A percentile compares a stretch with the other conserved stretches of the same genome.
phyloP scores from a whole-genome alignment of 2,329 filamentous ascomycete genomes.

The Fonsecaea pugnacius region DNA sequence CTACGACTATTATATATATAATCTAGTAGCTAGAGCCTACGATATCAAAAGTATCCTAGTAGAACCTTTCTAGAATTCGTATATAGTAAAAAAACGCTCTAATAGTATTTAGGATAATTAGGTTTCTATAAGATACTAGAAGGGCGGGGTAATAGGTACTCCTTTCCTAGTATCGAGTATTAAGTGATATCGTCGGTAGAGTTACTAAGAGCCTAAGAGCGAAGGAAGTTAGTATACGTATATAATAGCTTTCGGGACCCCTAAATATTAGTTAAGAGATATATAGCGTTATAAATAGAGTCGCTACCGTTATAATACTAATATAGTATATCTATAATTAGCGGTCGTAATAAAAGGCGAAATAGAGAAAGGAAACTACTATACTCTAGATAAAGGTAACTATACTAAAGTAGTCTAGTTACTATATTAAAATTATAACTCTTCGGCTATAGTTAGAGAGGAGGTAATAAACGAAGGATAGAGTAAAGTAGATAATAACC shows the following conservation, averaged over 20 bases:
- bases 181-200: conserved; percentile 17
- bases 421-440: too few species aligned
- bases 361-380: too few species aligned
- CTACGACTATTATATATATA: conserved; percentile 3
- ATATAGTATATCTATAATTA: conserved; percentile 3
- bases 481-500: too few species aligned
- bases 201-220: conserved; percentile 13
- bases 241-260: conserved; percentile 13
- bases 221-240: conserved; percentile 11
- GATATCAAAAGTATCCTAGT: conserved; percentile 14
- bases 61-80: conserved; percentile 16
- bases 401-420: too few species aligned
- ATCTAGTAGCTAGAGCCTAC: conserved; percentile 10
- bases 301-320: conserved; percentile 12
- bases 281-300: conserved; percentile 9
- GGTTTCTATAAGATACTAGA: conserved; percentile 14
- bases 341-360: too few species aligned
- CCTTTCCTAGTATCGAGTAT: conserved; percentile 16
- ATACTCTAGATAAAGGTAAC: too few species aligned
- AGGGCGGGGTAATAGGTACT: conserved; percentile 11
- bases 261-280: conserved; percentile 15
- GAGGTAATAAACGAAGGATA: too few species aligned
- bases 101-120: conserved; percentile 20
- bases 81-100: conserved; percentile 15
- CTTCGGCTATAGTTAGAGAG: too few species aligned